These are phyloP conservation scores for Hyaloscypha finlandica DNA, from an alignment of 495 filamentous ascomycete species.

Conservation along the genomic window DNA sequence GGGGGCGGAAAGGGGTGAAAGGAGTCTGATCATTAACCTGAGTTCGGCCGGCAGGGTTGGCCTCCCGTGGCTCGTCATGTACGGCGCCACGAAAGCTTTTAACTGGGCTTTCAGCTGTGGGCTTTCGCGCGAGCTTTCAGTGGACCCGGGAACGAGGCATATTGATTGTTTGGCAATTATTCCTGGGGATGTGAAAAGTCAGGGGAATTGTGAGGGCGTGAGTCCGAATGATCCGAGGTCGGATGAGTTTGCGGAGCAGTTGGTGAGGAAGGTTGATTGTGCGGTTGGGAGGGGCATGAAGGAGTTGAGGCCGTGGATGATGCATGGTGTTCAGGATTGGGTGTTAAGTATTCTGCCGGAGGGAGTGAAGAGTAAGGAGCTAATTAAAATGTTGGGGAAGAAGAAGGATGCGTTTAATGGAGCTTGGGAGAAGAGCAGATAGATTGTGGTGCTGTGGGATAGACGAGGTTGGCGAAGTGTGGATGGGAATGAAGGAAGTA, in stretches of 20 bases:
- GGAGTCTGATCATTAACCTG: not conserved
- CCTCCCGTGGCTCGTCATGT: conserved; percentile 5
- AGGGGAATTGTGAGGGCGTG: not conserved
- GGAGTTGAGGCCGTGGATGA: conserved; percentile 3
- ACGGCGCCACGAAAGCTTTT: conserved; percentile 7
- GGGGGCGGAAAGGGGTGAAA: not conserved
- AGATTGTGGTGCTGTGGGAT: too few relatives aligned
- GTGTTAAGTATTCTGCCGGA: not conserved
- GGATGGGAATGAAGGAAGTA: too few relatives aligned
- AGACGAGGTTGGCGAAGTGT: too few relatives aligned
- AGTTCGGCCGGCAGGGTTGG: not conserved
- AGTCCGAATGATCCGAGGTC: not conserved
- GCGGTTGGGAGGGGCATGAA: not conserved
- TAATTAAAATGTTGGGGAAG: not conserved
- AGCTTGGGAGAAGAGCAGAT: not conserved
- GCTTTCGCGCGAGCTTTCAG: not conserved
- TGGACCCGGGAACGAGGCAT: not conserved
- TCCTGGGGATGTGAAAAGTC: conserved; percentile 1
- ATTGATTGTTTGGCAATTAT: conserved; percentile 1
- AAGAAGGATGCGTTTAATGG: conserved; percentile 5
- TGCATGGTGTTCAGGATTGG: conserved; percentile 2
- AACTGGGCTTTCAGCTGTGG: not conserved
- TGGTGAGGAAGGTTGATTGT: not conserved
- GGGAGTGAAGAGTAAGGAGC: not conserved
- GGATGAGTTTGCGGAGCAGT: not conserved